Base-by-base conservation (phyloP, 2,329 filamentous ascomycete genomes). In the Simplicillium sp. region DNA sequence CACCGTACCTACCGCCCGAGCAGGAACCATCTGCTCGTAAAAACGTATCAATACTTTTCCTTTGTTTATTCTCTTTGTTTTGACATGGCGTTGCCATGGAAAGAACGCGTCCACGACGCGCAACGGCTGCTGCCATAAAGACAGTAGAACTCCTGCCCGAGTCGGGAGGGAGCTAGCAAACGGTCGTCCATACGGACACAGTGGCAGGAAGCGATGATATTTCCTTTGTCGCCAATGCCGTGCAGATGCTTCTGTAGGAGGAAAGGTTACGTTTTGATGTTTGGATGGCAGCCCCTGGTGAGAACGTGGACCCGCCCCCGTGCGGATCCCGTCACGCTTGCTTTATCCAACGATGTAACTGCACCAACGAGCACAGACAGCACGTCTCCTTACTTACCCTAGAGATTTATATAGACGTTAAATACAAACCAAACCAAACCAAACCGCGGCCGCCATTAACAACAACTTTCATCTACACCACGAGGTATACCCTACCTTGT, bases 211-310 rank as follows among this genome's bases (percentile, higher is more conserved):
- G 37, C 31, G 29, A 32, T n/a, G 37, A 38, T 25, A 32, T 7
- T 31, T 32, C 29, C 31, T 32, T 31, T 32, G 14, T 39, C 15
- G 28, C 31, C 16, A 34, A 16, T 39, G 31, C 18, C 38, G 38
- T 33, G 38, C 11, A 29, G 20, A 29, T 39, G 31, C 32, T 39
- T 31, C 32, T 39, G 28, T 29, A 34, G 38, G 38, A 39, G 31
- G 38, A 39, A 17, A 18, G 8, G 20, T 35, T n/a, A n/a, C n/a
- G 29, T 18, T 28, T 15, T 14, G 36, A 14, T 4, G 15, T 12
- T 28, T 13, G 9, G 6, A 5, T 25, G 20, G 20, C 5, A 25
- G 20, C 20, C 17, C 14, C 34, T 36, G 34, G 34, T 16, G 13
- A 20, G n/a, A 36, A 36, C 18, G 34, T 36, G n/a, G 34, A 18